These are phyloP conservation scores for Beta vulgaris DNA, from an alignment of 148 eudicot genomes.

Conservation along the genomic window DNA sequence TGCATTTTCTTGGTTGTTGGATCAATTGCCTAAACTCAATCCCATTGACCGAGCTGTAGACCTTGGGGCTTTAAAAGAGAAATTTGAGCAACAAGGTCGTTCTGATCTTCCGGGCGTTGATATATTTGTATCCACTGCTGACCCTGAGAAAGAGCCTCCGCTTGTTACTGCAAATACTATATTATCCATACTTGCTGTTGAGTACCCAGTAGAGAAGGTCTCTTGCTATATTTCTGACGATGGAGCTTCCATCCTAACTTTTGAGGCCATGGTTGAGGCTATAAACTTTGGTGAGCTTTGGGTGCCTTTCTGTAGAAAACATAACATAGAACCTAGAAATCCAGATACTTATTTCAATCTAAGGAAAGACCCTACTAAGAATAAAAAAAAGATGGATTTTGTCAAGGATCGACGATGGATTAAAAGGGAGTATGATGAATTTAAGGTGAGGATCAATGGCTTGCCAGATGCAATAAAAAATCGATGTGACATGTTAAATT, in stretches of 20 bases:
- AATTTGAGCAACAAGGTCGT: slow-evolving; percentile 69
- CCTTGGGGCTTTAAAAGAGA: slow-evolving; percentile 60
- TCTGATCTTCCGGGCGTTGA: slow-evolving; percentile 90
- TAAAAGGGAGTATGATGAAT: slow-evolving; percentile 91
- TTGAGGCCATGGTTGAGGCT: slow-evolving; percentile 98
- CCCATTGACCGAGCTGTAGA: slow-evolving; percentile 84
- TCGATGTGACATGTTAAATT: slow-evolving; percentile 68
- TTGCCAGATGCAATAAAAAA: slow-evolving; percentile 70
- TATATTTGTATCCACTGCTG: slow-evolving; percentile 80
- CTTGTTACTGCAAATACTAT: slow-evolving; percentile 84
- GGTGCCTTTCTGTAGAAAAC: slow-evolving; percentile 95
- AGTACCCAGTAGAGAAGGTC: slow-evolving; percentile 81
- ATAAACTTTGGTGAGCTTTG: slow-evolving; percentile 71
- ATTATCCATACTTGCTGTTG: slow-evolving; percentile 70
- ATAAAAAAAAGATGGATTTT: slow-evolving; percentile 72
- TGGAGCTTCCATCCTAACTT: slow-evolving; percentile 79
- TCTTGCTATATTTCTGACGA: slow-evolving; percentile 81
- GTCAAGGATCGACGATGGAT: slow-evolving; percentile 94
- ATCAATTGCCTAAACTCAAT: slow-evolving; percentile 82
- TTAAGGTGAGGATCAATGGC: slow-evolving; percentile 83
- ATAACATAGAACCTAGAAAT: slow-evolving; percentile 80
- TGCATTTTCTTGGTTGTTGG: slow-evolving; percentile 88
- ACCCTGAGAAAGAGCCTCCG: slow-evolving; percentile 93
- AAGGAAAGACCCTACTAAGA: slow-evolving; percentile 74
- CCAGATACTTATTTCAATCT: slow-evolving; percentile 73